Evolutionary conservation across 768 basidiomycete genomes (phyloP).

Genomic region (Suillus subaureus): DNA sequence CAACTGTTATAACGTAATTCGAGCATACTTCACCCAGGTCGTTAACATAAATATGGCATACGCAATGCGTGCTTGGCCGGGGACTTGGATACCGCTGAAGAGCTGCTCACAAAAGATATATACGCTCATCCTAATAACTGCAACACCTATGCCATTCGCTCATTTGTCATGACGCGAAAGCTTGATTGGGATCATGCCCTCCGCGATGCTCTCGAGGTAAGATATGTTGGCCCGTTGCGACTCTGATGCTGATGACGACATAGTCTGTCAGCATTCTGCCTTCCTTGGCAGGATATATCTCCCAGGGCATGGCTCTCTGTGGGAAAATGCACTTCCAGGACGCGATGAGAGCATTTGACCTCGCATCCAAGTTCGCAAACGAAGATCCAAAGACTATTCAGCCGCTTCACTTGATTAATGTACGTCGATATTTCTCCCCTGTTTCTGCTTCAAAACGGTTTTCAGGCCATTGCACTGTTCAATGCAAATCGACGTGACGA

Average conservation of each 20-base stretch:
- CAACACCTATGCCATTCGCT: neutral
- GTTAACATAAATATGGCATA: accelerated
- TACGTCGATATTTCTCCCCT: neutral
- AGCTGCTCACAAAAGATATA: neutral
- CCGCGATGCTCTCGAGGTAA: neutral
- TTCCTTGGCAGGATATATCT: neutral
- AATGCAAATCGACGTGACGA: neutral
- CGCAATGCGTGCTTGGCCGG: neutral
- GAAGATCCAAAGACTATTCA: neutral
- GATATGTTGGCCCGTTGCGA: no score
- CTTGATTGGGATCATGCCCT: neutral
- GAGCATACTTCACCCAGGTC: neutral
- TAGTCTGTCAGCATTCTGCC: neutral
- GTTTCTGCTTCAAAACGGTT: neutral
- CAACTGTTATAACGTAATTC: neutral
- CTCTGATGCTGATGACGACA: neutral
- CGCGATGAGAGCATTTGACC: neutral
- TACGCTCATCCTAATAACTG: neutral
- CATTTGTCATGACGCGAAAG: neutral
- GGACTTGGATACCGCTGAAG: neutral
- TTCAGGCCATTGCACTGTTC: neutral
- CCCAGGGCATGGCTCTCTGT: neutral
- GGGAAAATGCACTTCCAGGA: neutral
- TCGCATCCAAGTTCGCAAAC: neutral
- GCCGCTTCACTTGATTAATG: neutral